Evolutionary conservation across 2,329 filamentous ascomycete genomes (phyloP).

Genomic region (Fusarium guadeloupense): DNA sequence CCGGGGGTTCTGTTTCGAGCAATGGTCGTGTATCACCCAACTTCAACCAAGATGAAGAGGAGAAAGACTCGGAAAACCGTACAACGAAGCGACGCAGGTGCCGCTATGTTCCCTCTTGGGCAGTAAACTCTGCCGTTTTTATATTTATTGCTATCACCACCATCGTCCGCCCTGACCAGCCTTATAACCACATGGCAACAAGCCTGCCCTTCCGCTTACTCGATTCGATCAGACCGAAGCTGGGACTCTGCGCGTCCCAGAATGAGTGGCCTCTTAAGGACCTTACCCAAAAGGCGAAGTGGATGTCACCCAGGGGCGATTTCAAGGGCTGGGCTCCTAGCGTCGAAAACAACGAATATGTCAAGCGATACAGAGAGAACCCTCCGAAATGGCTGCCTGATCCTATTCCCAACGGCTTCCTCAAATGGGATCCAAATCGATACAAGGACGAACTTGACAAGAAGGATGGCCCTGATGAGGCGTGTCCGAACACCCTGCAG

Average conservation of each 20-base stretch:
- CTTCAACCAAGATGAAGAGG: background rate
- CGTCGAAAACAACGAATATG: constrained; percentile 30
- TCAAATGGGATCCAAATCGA: constrained; percentile 41
- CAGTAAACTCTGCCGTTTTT: constrained; percentile 13
- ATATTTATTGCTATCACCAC: constrained; percentile 35
- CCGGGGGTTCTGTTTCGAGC: constrained; percentile 2
- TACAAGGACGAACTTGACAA: constrained; percentile 21
- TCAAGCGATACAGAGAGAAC: constrained; percentile 38
- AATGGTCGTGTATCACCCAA: constrained; percentile 11
- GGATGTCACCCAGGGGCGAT: constrained; percentile 38
- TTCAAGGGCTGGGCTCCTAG: constrained; percentile 50
- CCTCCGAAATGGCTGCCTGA: constrained; percentile 44
- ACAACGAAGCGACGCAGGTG: constrained; percentile 9
- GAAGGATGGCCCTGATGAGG: constrained; percentile 38
- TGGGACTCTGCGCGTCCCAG: constrained; percentile 34
- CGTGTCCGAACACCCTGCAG: constrained; percentile 20
- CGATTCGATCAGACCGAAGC: constrained; percentile 31
- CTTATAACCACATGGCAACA: constrained; percentile 45
- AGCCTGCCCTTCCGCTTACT: constrained; percentile 45
- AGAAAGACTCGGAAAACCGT: constrained; percentile 15
- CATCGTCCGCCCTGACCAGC: constrained; percentile 39
- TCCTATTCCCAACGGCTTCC: constrained; percentile 40
- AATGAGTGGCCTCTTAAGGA: constrained; percentile 44
- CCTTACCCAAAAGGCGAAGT: constrained; percentile 37
- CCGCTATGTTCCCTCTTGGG: constrained; percentile 23